Evolutionary conservation across 2,329 filamentous ascomycete genomes (phyloP).

Genomic region (Talaromyces sp.): DNA sequence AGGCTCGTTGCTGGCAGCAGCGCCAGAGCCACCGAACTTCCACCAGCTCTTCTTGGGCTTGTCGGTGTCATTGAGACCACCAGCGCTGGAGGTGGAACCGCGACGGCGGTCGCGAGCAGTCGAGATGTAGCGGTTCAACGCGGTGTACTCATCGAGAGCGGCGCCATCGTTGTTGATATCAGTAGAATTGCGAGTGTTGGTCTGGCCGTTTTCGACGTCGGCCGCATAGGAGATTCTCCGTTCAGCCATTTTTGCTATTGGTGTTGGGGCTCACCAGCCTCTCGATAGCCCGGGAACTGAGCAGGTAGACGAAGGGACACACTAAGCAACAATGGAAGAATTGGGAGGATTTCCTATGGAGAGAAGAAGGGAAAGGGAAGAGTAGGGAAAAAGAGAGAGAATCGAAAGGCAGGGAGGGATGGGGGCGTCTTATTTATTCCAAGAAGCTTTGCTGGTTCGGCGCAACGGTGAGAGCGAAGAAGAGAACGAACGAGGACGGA

Average conservation of each 20-base stretch:
- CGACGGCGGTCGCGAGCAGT: constrained; percentile 59
- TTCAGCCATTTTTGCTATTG: constrained; percentile 45
- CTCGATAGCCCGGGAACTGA: constrained; percentile 28
- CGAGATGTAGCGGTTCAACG: constrained; percentile 63
- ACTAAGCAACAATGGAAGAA: constrained; percentile 36
- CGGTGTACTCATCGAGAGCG: constrained; percentile 58
- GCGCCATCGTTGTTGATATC: constrained; percentile 29
- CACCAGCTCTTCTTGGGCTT: constrained; percentile 58
- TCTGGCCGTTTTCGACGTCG: constrained; percentile 44
- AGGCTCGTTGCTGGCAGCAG: constrained; percentile 22
- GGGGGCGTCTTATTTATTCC: constrained; percentile 21
- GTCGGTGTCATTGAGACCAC: constrained; percentile 39
- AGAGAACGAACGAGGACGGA: constrained; percentile 27
- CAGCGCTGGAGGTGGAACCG: constrained; percentile 40
- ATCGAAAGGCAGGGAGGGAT: constrained; percentile 3
- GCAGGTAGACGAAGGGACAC: constrained; percentile 31
- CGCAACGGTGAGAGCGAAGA: constrained; percentile 15
- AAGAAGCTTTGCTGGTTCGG: constrained; percentile 4
- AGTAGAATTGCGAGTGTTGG: constrained; percentile 30
- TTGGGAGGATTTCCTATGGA: constrained; percentile 41
- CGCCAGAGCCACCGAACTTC: constrained; percentile 24
- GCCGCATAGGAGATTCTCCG: constrained; percentile 47
- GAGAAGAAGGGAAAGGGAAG: constrained; percentile 25
- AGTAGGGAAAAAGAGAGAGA: constrained; percentile 14
- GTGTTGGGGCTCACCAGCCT: constrained; percentile 38